These are phyloP conservation scores for Poteriospumella lacustris DNA, from an alignment of 108 stramenopile species.

Conservation along the genomic window DNA sequence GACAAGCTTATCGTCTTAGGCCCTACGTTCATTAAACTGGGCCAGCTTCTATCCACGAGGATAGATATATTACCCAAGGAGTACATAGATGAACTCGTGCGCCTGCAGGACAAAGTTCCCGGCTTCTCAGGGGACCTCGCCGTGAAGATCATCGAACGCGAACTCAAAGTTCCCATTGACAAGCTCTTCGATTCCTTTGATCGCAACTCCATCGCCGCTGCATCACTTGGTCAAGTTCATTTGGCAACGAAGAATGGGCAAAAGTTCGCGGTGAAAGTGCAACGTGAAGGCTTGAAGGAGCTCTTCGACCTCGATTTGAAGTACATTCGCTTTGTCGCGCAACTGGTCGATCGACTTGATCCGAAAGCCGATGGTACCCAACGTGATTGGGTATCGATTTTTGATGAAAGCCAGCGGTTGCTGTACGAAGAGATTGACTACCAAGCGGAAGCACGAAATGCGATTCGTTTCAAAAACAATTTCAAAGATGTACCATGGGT, in stretches of 20 bases:
- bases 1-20: conserved; percentile 76
- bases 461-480: conserved; percentile 71
- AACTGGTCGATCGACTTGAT: conserved; percentile 82
- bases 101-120: conserved; percentile 88
- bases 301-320: conserved; percentile 91
- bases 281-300: conserved; percentile 82
- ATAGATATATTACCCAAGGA: conserved; percentile 80
- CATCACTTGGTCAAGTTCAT: conserved; percentile 79
- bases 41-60: conserved; percentile 85
- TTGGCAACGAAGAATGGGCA: conserved; percentile 50
- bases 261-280: conserved; percentile 85
- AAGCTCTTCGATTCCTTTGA: conserved; percentile 74
- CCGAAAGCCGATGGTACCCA: conserved; percentile 88
- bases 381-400: conserved; percentile 84
- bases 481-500: conserved; percentile 78
- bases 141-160: conserved; percentile 71
- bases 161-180: conserved; percentile 65
- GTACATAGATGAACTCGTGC: conserved; percentile 77
- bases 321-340: conserved; percentile 75
- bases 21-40: conserved; percentile 89
- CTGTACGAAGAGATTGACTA: conserved; percentile 92
- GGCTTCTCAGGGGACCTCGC: conserved; percentile 75
- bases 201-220: conserved; percentile 74
- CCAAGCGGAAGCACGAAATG: conserved; percentile 77
- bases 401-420: conserved; percentile 75